Evolutionary conservation across 2,329 filamentous ascomycete species (phyloP).

Genomic region (Fusarium xylarioides): DNA sequence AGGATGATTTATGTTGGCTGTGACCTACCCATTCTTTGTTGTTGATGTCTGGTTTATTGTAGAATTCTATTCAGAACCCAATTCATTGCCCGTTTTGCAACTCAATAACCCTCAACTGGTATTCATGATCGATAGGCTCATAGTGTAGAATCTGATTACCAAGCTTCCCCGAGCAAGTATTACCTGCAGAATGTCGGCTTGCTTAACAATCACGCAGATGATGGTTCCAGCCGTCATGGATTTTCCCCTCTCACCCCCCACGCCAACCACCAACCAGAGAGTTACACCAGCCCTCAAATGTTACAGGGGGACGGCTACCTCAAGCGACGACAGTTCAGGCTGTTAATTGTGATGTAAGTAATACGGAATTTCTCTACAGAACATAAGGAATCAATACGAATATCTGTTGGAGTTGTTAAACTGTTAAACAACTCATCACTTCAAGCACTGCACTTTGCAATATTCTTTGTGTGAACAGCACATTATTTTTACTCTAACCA

Average conservation of each 20-base stretch:
- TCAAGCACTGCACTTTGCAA: neutral
- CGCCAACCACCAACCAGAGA: conserved; percentile 15
- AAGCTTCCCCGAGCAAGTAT: conserved; percentile 9
- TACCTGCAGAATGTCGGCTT: conserved; percentile 9
- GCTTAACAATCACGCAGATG: conserved; percentile 41
- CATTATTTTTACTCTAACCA: neutral
- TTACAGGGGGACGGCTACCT: neutral
- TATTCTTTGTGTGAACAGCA: neutral
- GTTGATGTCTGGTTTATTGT: neutral
- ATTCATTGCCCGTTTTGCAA: neutral
- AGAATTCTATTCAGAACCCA: neutral
- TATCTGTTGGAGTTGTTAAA: neutral
- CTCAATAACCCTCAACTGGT: neutral
- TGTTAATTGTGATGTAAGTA: neutral
- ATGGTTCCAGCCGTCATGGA: conserved; percentile 32
- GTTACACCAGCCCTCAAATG: neutral
- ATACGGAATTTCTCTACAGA: neutral
- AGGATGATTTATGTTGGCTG: neutral
- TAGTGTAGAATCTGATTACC: conserved; percentile 19
- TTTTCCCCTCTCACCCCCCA: conserved; percentile 34
- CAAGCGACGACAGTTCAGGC: neutral
- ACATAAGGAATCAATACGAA: neutral
- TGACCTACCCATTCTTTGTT: neutral
- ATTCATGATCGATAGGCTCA: neutral
- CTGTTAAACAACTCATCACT: neutral